These are phyloP conservation scores for Esteya vermicola DNA, from an alignment of 2,329 filamentous ascomycete species.

Conservation along the genomic window DNA sequence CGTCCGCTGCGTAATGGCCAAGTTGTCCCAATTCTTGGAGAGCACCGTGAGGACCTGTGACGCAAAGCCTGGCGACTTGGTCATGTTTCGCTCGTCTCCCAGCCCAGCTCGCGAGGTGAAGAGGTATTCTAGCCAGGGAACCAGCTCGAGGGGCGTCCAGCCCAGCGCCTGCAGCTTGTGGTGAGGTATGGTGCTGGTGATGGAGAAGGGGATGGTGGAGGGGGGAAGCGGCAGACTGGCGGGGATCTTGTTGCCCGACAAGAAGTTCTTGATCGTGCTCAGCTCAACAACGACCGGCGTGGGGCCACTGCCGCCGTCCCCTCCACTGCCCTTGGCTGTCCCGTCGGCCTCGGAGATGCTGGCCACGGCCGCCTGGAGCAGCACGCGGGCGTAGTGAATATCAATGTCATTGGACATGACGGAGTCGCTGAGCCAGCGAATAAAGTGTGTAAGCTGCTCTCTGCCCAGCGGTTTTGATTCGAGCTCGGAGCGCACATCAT, in stretches of 20 bases:
- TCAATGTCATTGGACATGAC: conserved; percentile 62
- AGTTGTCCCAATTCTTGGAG: conserved; percentile 82
- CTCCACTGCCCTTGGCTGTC: conserved; percentile 40
- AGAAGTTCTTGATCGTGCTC: conserved; percentile 58
- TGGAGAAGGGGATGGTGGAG: conserved; percentile 70
- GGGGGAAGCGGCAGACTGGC: conserved; percentile 68
- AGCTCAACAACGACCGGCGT: conserved; percentile 56
- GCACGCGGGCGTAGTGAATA: conserved; percentile 44
- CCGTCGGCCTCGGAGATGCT: conserved; percentile 38
- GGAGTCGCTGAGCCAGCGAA: conserved; percentile 70
- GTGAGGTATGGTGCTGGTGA: conserved; percentile 55
- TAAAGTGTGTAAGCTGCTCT: conserved; percentile 65
- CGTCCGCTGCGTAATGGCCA: conserved; percentile 51
- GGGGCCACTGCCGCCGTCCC: conserved; percentile 35
- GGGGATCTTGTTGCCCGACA: conserved; percentile 66
- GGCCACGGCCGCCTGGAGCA: conserved; percentile 71
- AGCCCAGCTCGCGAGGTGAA: conserved; percentile 51
- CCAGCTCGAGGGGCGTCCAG: conserved; percentile 73
- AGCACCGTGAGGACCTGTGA: conserved; percentile 62
- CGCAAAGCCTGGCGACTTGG: conserved; percentile 58
- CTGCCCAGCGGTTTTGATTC: conserved; percentile 69
- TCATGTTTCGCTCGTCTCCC: conserved; percentile 52
- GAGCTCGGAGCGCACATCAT: conserved; percentile 73
- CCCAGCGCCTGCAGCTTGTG: conserved; percentile 65
- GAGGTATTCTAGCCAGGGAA: conserved; percentile 74